Conservation (phyloP, 75 land plant genomes). For the Selaginella tamariscina region DNA sequence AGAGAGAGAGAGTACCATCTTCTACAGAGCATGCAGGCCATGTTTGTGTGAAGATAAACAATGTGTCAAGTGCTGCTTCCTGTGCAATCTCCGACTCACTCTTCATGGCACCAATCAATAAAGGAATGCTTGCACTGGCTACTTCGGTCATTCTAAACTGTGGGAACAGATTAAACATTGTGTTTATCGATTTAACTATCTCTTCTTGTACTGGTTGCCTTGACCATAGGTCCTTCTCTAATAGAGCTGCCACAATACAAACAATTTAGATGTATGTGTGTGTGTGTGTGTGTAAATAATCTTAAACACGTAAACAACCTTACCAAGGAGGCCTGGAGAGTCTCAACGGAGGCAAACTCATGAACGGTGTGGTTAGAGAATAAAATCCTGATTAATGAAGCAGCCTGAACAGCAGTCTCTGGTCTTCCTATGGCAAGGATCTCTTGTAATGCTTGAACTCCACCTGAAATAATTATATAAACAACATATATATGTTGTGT, state of each 20-base stretch:
- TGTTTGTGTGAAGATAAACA: constrained; percentile 14
- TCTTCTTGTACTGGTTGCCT: constrained; percentile 15
- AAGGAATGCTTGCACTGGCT: constrained; percentile 25
- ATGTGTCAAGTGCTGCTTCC: constrained; percentile 24
- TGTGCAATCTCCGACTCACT: constrained; percentile 18
- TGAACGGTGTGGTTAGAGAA: constrained; percentile 8
- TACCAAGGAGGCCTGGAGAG: constrained; percentile 11
- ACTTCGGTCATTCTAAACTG: constrained; percentile 18
- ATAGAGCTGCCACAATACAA: constrained; percentile 16
- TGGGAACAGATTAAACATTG: constrained; percentile 19
- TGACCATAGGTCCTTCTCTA: constrained; percentile 16
- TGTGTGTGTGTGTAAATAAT: not conserved
- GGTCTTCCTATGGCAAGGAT: not conserved
- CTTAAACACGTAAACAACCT: not conserved
- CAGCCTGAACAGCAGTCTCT: constrained; percentile 19
- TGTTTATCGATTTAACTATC: constrained; percentile 17
- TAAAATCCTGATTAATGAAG: constrained; percentile 1
- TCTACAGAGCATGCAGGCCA: constrained; percentile 21
- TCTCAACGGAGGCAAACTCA: constrained; percentile 12
- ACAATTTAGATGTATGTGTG: too few species aligned
- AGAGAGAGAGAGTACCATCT: too few species aligned
- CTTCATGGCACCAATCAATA: constrained; percentile 20
- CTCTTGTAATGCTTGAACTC: constrained; percentile 4
- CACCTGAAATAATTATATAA: too few species aligned
- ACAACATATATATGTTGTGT: too few species aligned